Conservation (phyloP, 2,329 filamentous ascomycete genomes). For the Colletotrichum australisinense region DNA sequence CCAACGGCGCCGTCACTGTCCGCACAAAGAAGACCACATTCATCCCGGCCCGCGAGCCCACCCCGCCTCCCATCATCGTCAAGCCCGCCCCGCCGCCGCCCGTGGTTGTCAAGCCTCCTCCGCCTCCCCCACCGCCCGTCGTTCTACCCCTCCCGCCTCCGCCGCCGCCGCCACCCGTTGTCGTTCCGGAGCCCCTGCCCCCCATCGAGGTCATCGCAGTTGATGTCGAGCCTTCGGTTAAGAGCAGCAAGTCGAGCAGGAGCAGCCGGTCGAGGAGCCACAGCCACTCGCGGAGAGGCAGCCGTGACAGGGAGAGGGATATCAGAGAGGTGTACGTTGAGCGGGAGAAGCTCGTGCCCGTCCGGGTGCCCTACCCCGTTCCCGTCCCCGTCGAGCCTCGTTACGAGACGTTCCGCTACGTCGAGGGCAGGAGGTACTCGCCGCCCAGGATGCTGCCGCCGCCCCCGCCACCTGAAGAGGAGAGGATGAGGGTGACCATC, state of each 20-base stretch:
- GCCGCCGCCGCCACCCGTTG: conserved; percentile 38
- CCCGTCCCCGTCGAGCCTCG: conserved; percentile 47
- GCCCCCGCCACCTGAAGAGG: conserved; percentile 46
- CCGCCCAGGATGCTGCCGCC: conserved; percentile 44
- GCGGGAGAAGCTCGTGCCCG: conserved; percentile 60
- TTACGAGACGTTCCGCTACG: conserved; percentile 64
- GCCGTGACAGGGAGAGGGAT: conserved; percentile 28
- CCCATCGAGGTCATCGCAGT: conserved; percentile 42
- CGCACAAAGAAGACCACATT: conserved; percentile 51
- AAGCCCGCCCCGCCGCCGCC: conserved; percentile 39
- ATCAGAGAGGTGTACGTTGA: conserved; percentile 60
- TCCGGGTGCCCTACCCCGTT: conserved; percentile 54
- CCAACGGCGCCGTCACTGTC: conserved; percentile 50
- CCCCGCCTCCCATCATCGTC: conserved; percentile 42
- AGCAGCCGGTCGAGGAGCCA: conserved; percentile 40
- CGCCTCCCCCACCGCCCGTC: conserved; percentile 38
- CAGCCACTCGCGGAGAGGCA: conserved; percentile 42
- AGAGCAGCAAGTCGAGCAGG: conserved; percentile 25
- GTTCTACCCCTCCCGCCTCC: conserved; percentile 41
- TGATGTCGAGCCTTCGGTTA: conserved; percentile 41
- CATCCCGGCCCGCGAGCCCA: conserved; percentile 50
- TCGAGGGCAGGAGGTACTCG: conserved; percentile 58
- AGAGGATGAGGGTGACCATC: conserved; percentile 47
- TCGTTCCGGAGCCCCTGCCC: conserved; percentile 36
- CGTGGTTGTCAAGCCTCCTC: conserved; percentile 31